Conservation (phyloP, 345 rosid species). For the Ceriops tagal region DNA sequence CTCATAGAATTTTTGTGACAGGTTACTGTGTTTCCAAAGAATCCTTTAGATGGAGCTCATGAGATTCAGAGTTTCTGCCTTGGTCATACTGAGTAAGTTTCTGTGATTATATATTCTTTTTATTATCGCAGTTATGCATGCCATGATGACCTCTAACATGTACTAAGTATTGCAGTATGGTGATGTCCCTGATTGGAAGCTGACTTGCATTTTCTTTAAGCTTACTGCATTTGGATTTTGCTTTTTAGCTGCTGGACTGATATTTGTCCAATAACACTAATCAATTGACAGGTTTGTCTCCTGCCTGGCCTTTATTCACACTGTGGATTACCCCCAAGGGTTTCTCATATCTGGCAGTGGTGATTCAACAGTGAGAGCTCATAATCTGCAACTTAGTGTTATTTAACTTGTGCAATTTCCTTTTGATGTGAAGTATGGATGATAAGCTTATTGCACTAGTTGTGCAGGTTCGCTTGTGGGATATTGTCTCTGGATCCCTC, state of each 20-base stretch:
- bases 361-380: slow-evolving; percentile 73
- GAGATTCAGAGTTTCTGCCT: slow-evolving; percentile 94
- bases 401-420: slow-evolving; percentile 2
- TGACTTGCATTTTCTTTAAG: too few relatives aligned
- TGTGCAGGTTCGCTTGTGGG: slow-evolving; percentile 88
- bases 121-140: not conserved
- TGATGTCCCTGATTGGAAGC: not conserved
- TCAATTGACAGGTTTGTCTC: slow-evolving; percentile 61
- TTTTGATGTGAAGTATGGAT: slow-evolving; percentile 12
- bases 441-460: slow-evolving; percentile 11
- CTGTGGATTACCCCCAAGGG: slow-evolving; percentile 48
- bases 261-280: not conserved
- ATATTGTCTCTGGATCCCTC: slow-evolving; percentile 69
- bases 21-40: slow-evolving; percentile 81
- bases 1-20: slow-evolving; percentile 26
- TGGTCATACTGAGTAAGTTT: slow-evolving; percentile 83
- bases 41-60: slow-evolving; percentile 84
- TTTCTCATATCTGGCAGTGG: slow-evolving; percentile 93
- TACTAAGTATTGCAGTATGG: not conserved
- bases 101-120: slow-evolving; percentile 12
- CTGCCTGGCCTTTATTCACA: slow-evolving; percentile 61
- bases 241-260: slow-evolving; percentile 3
- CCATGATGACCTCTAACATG: not conserved
- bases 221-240: not conserved
- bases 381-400: slow-evolving; percentile 5